Evolutionary conservation across 352 stramenopile species (phyloP).

Genomic region (Blastocystis sp.): DNA sequence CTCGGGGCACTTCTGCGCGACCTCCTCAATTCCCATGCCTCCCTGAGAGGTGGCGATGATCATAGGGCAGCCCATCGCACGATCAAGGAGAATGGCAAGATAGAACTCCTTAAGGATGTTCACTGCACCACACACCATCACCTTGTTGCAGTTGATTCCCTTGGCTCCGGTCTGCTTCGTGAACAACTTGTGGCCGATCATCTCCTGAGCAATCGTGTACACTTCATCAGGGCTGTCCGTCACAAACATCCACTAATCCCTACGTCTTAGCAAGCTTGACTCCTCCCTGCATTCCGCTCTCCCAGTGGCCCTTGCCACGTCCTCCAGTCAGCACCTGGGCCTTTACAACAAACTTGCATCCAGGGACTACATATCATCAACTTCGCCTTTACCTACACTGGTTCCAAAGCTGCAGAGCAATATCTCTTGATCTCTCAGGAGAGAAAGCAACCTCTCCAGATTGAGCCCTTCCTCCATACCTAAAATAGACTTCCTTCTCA

Average conservation of each 20-base stretch:
- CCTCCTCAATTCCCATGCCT: conserved; percentile 90
- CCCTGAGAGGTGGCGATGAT: conserved; percentile 86
- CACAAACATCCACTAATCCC: conserved; percentile 23
- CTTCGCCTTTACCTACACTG: conserved; percentile 22
- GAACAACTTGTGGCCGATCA: conserved; percentile 66
- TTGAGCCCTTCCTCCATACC: conserved; percentile 74
- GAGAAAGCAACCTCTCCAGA: conserved; percentile 58
- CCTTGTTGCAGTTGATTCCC: conserved; percentile 66
- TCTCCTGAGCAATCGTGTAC: conserved; percentile 63
- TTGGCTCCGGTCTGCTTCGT: conserved; percentile 68
- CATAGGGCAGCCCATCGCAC: conserved; percentile 83
- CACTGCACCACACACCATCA: conserved; percentile 81
- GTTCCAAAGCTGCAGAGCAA: conserved; percentile 76
- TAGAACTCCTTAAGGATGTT: conserved; percentile 94
- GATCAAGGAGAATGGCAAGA: conserved; percentile 95
- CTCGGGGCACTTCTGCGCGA: conserved; percentile 85
- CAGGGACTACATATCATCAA: conserved; percentile 56
- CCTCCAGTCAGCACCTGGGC: conserved; percentile 91
- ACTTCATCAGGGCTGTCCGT: conserved; percentile 63
- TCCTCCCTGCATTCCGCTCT: conserved; percentile 75
- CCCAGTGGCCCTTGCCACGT: conserved; percentile 87
- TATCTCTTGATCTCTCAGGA: conserved; percentile 73
- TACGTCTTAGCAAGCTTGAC: conserved; percentile 84
- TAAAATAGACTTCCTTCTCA: conserved; percentile 70
- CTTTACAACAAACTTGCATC: conserved; percentile 69